Base-by-base conservation (phyloP, 192 early-diverging fungal genomes). In the Podila clonocystis region DNA sequence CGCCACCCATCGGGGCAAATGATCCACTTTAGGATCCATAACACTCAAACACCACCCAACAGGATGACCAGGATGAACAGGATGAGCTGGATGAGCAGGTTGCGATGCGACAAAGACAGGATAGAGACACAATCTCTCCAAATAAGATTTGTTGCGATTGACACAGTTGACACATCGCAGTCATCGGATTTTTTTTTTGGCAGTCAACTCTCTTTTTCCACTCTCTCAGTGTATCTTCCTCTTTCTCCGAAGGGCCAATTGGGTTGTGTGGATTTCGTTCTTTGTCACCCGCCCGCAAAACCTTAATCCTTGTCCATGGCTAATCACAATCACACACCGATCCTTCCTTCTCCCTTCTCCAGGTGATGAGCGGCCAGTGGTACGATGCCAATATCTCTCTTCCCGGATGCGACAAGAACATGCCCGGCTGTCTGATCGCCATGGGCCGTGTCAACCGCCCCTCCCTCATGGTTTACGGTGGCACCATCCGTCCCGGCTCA, bases 301-400 rank as follows among this genome's bases (percentile, higher is more conserved):
- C 59, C 59, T 61, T 45, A 26, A 12, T 50, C 29, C 8, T 12
- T 19, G 49, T 74, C 50, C 71, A 50, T 41, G 24, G 15, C 57
- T 28, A 65, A 9, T 36, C 30, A 29, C 52, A 29, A 6, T 33
- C 13, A 50, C 19, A 11, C 31, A 20, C 13, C 1, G 33, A 31
- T 58, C 31, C 31, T 1, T 0, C 38, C 19, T 19, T 34, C 36
- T 0, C 24, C n/a, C 64, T 64, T 64, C 28, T 15, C 63, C 62
- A 92, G 91, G 87, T 97, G 17, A 99, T 99, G 98, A 85, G 91
- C 49, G 96, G 91, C 5, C 96, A 98, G 84, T 98, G 95, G 95
- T 99, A 99, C 70, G 98, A 99, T 79, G 98, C 91, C 68, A 99
- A 99, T 82, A 97, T 99, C 79, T 94, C 96, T 9, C 83, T 99